Percentiles rank a stretch among this genome's conserved stretches.
Conservation (phyloP, 176 grass and related monocot genomes). For the Areca catechu region DNA sequence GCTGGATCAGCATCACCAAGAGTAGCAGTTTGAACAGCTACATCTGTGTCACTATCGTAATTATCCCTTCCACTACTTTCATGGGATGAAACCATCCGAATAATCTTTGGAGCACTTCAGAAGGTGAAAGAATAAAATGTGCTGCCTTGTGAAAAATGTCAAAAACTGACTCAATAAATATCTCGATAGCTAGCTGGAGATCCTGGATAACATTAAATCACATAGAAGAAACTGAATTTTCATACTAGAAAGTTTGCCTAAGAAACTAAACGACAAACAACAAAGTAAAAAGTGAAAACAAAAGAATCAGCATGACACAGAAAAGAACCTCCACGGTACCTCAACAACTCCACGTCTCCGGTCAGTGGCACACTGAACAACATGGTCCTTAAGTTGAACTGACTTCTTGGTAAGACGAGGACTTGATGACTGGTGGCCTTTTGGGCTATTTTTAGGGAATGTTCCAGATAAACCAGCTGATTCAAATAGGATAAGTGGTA, state of each 20-base stretch:
- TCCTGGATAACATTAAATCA: conserved; percentile 32
- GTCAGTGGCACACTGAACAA: conserved; percentile 64
- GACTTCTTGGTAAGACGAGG: conserved; percentile 26
- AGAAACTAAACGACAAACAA: no score
- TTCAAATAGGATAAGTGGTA: conserved; percentile 45
- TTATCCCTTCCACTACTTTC: conserved; percentile 12
- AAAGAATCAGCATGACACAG: no score
- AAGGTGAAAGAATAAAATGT: conserved; percentile 87
- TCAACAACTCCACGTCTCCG: conserved; percentile 91
- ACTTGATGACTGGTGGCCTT: conserved; percentile 26
- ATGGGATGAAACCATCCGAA: conserved; percentile 45
- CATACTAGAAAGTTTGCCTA: no score
- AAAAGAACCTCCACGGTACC: conserved; percentile 29
- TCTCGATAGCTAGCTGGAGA: conserved; percentile 90
- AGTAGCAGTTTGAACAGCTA: conserved; percentile 47
- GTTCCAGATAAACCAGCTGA: conserved; percentile 34
- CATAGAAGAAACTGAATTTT: neutral
- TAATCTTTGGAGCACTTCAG: conserved; percentile 61
- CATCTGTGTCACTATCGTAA: conserved; percentile 27
- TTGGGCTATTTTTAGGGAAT: conserved; percentile 21
- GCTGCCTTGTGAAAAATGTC: conserved; percentile 67
- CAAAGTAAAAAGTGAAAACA: no score
- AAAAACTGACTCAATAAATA: conserved; percentile 90
- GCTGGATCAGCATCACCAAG: conserved; percentile 60
- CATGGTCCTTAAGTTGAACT: conserved; percentile 62